Evolutionary conservation across 257 asterid species (phyloP), one percentile per base, ranked within the genome.

Genomic region (Solanum pimpinellifolium): DNA sequence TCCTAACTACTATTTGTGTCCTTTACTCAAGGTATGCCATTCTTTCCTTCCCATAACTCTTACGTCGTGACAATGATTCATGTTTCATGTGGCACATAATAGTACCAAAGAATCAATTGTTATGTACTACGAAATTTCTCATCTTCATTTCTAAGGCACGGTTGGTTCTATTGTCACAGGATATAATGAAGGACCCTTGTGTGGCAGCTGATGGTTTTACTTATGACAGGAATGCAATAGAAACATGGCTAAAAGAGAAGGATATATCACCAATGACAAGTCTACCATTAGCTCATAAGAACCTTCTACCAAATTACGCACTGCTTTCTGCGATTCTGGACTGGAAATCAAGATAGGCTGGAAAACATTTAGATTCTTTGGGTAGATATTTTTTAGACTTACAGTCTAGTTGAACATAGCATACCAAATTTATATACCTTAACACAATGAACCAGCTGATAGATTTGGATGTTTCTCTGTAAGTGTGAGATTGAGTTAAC

Each of bases 201-300:
- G 99, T 96, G 82, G 99, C 98, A 87, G 98, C 94, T 78, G 99
- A 96, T 87, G 99, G 99, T 15, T 95, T 93, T 87, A 93, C 98
- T 0, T 96, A 96, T 35, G 98, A 96, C 15, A 87, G 95, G 82
- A 87, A 75, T 74, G 98, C 96, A 7, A 94, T 95, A 33, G 98
- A 94, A 88, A 89, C 42, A 33, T 95, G 99, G 99, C 90, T 95
- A 25, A 85, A 83, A 81, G 91, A 87, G 89, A 92, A 90, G 7
- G 93, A 92, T 42, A 89, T 87, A 60, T 96, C 99, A 52, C 99
- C 99, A 1, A 83, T 92, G 89, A 93, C 98, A 73, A 89, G 87
- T 69, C 84, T 88, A 77, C 92, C 89, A 9, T 88, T 96, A 89
- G 92, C 91, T 27, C 97, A 94, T 90, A 94, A 94, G 83, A 86